Evolutionary conservation across 345 rosid genomes (phyloP), one percentile per base, ranked within the genome.

Genomic region (Excoecaria cochinchinensis): DNA sequence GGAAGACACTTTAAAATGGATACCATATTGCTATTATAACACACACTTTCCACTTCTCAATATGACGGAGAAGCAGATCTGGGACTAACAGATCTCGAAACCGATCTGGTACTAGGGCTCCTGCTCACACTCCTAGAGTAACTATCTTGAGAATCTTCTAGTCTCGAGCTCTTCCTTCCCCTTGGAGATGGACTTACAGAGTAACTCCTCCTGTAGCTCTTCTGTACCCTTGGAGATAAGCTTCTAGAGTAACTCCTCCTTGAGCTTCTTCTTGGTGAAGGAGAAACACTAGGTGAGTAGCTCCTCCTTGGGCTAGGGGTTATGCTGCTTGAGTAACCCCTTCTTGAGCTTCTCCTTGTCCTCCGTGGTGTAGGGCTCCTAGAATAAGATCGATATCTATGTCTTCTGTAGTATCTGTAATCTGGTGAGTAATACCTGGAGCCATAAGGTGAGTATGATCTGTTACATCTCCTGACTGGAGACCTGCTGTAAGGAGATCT

Each of bases 41-140:
- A 52, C 1, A 6, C 14, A 11, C 56, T 46, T 31, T 19, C 36
- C 36, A 4, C 21, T 31, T 1, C 53, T 80, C 71, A 85, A 3
- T 67, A 51, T 22, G 82, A 83, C 6, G 79, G 76, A 31, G 89
- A 81, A 16, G 71, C 39, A 12, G 90, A 87, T 47, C 78, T 72
- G 1, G 93, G 90, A 71, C 83, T 85, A n/a, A 67, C 83, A 22
- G 94, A 88, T 80, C 98, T 82, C 3, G 94, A 87, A 69, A 87
- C 76, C 12, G 88, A 90, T 74, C 94, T 85, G 10, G 93, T 86
- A 24, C 86, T 84, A 6, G 74, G 72, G 77, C 87, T 77, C 1
- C 40, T 80, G 78, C 86, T 86, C 0, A 56, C 70, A 65, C 78
- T 76, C 77, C 84, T 82, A 42, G 85, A 74, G 74, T 64, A 80